Percentiles rank a stretch among this genome's conserved stretches.
phyloP scores from a whole-genome alignment of 1,139 yeast species.

The Taiozyma sp. region DNA sequence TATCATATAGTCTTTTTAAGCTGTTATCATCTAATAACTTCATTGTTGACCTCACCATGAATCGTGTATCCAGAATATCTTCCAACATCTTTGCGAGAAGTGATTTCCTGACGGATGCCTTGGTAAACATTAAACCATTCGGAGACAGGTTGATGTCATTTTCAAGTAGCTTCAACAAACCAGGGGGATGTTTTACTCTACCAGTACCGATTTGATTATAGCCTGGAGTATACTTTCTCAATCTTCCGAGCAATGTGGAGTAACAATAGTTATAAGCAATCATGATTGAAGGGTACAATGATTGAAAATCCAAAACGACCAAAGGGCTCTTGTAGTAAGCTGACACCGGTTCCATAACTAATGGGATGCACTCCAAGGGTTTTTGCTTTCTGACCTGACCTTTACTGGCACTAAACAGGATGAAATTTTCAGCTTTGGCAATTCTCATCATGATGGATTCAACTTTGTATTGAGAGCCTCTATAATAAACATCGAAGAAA shows the following conservation, averaged over 20 bases:
- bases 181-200: conserved; percentile 47
- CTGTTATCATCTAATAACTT: conserved; percentile 34
- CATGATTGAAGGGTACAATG: conserved; percentile 87
- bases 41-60: conserved; percentile 76
- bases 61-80: conserved; percentile 76
- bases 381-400: conserved; percentile 80
- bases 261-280: conserved; percentile 92
- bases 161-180: conserved; percentile 48
- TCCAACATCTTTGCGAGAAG: conserved; percentile 77
- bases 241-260: conserved; percentile 77
- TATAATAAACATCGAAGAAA: conserved; percentile 76
- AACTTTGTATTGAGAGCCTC: conserved; percentile 93
- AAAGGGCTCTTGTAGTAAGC: conserved; percentile 85
- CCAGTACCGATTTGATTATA: conserved; percentile 48
- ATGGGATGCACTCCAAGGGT: conserved; percentile 82
- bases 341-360: conserved; percentile 89
- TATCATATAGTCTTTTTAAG: conserved; percentile 57
- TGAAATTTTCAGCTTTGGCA: conserved; percentile 68
- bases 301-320: conserved; percentile 87
- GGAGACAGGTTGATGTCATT: conserved; percentile 70
- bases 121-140: conserved; percentile 78
- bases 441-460: conserved; percentile 77
- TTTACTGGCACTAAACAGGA: conserved; percentile 77
- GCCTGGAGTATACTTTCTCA: conserved; percentile 48
- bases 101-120: conserved; percentile 62